Evolutionary conservation across 306 rosid genomes (phyloP).

Genomic region (Rubus parviflorus): DNA sequence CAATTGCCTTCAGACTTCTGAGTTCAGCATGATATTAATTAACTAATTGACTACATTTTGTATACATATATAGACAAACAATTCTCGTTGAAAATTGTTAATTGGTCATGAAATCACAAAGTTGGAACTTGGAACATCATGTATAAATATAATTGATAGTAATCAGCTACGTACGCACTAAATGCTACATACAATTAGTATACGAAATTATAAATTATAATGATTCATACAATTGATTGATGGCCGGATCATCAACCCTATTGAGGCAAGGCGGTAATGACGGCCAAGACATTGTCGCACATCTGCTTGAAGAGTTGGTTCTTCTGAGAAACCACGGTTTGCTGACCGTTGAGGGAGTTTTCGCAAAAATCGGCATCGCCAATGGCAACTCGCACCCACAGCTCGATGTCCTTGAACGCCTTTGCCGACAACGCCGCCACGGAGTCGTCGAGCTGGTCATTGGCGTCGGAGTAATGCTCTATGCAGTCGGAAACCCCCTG

Average conservation of each 20-base stretch:
- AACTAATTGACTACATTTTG: not conserved
- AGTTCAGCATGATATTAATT: not conserved
- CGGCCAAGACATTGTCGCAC: constrained; percentile 32
- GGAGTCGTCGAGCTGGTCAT: constrained; percentile 43
- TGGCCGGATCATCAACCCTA: not conserved
- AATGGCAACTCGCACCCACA: constrained; percentile 35
- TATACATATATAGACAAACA: not conserved
- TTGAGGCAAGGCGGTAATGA: constrained; percentile 16
- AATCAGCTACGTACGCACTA: not conserved
- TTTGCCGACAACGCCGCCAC: constrained; percentile 5
- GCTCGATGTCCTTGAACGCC: constrained; percentile 18
- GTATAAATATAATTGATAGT: not conserved
- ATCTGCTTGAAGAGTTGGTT: constrained; percentile 21
- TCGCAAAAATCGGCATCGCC: constrained; percentile 27
- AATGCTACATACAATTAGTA: not conserved
- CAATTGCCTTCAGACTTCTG: not conserved
- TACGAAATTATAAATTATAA: not conserved
- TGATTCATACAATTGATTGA: not conserved
- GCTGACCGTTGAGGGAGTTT: not conserved
- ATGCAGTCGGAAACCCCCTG: constrained; percentile 37
- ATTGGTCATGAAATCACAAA: not conserved
- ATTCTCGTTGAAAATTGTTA: not conserved
- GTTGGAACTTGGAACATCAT: not conserved
- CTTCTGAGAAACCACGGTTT: not conserved
- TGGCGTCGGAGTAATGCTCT: constrained; percentile 40